Conservation (phyloP, 148 eudicot genomes). For the Diospyros kaki region DNA sequence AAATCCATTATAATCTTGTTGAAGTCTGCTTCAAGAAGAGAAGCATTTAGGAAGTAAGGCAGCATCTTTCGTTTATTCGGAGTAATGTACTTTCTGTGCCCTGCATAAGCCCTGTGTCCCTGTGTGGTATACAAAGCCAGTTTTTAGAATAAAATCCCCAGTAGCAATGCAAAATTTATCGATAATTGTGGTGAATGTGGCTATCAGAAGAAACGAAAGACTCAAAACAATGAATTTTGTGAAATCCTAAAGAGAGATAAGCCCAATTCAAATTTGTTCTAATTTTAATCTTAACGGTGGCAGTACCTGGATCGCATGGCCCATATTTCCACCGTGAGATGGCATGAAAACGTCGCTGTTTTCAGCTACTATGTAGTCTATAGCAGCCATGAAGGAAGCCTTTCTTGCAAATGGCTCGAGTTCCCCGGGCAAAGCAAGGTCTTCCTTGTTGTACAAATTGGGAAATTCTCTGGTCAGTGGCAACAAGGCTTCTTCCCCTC, state of each 20-base stretch:
- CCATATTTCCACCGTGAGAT: slow-evolving; percentile 99
- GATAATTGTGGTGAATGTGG: not conserved
- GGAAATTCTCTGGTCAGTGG: slow-evolving; percentile 70
- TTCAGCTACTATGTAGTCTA: slow-evolving; percentile 84
- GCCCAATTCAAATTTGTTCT: no score
- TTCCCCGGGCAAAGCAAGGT: slow-evolving; percentile 76
- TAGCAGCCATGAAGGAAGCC: slow-evolving; percentile 87
- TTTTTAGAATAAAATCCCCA: no score
- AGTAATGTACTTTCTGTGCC: slow-evolving; percentile 84
- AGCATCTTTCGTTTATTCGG: slow-evolving; percentile 95
- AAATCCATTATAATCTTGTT: slow-evolving; percentile 58
- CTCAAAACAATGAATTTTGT: no score
- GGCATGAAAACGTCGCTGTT: slow-evolving; percentile 92
- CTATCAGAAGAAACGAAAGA: no score
- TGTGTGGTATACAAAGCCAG: slow-evolving; percentile 2
- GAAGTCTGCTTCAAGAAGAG: slow-evolving; percentile 73
- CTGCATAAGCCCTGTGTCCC: slow-evolving; percentile 94
- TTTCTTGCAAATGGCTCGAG: slow-evolving; percentile 56
- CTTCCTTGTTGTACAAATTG: slow-evolving; percentile 81
- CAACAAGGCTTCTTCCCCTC: slow-evolving; percentile 73
- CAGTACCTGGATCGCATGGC: slow-evolving; percentile 83
- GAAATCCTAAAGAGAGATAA: no score
- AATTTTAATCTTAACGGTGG: not conserved
- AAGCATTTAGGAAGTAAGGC: slow-evolving; percentile 62
- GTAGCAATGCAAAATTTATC: no score